A percentile compares a stretch with the other conserved stretches of the same genome.
phyloP scores from a whole-genome alignment of 1,284 basidiomycete species.

The Inonotus obliquus region DNA sequence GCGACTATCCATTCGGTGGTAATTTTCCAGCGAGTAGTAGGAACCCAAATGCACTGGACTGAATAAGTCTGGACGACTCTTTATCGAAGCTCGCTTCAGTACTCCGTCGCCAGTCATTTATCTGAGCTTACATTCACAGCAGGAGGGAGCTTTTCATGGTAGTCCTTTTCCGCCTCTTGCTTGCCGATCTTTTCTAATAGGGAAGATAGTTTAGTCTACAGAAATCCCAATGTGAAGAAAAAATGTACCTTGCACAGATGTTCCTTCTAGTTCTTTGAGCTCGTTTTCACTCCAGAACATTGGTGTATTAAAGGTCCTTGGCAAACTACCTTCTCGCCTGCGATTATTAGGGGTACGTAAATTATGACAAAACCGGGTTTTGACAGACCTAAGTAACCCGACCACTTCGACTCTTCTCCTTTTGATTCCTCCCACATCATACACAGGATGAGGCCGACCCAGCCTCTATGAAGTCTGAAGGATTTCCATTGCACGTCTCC shows the following conservation, averaged over 20 bases:
- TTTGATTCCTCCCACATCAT: slow-evolving; percentile 91
- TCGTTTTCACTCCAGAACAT: slow-evolving; percentile 91
- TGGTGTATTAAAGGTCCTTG: slow-evolving; percentile 78
- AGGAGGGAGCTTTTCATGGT: slow-evolving; percentile 59
- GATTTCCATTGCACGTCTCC: slow-evolving; percentile 59
- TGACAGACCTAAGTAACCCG: slow-evolving; percentile 57
- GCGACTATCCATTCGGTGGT: slow-evolving; percentile 91
- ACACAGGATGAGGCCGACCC: slow-evolving; percentile 85
- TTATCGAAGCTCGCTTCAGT: slow-evolving; percentile 5
- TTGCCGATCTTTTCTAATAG: slow-evolving; percentile 80
- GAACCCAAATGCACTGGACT: slow-evolving; percentile 38
- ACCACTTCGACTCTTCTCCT: slow-evolving; percentile 59
- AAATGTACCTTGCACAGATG: slow-evolving; percentile 74
- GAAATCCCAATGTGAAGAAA: slow-evolving; percentile 1
- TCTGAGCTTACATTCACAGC: slow-evolving; percentile 51
- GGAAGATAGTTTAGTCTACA: not conserved
- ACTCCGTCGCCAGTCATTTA: not conserved
- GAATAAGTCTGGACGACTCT: slow-evolving; percentile 75
- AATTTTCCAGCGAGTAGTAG: slow-evolving; percentile 71
- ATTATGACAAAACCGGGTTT: slow-evolving; percentile 3
- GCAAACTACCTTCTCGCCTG: slow-evolving; percentile 50
- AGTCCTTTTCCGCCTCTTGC: slow-evolving; percentile 78
- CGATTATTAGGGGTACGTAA: not conserved
- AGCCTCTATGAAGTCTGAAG: slow-evolving; percentile 61
- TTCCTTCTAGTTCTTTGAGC: slow-evolving; percentile 75